Percentiles rank a stretch among this genome's conserved stretches.
phyloP scores from a whole-genome alignment of 208 protist species.

The Leishmania turanica region DNA sequence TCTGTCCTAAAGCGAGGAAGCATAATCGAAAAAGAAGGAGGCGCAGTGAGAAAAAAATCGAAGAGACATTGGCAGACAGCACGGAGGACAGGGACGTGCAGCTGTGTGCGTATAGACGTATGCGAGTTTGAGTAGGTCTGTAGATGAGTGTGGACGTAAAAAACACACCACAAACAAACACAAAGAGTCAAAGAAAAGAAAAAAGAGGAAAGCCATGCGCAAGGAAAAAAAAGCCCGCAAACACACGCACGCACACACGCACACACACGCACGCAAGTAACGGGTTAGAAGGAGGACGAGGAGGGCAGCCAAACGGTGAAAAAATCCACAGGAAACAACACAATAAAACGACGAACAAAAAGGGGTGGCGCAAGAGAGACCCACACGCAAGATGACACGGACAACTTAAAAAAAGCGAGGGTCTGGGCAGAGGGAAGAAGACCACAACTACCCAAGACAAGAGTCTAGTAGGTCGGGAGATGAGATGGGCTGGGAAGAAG shows the following conservation, averaged over 20 bases:
- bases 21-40: neutral
- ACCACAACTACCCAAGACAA: slow-evolving; percentile 2
- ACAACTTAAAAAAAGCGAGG: neutral
- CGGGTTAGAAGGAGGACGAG: neutral
- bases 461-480: neutral
- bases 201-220: neutral
- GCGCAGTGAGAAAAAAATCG: neutral
- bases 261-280: neutral
- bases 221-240: neutral
- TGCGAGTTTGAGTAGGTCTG: neutral
- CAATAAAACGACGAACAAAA: neutral
- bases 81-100: neutral
- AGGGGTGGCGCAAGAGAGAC: neutral
- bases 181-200: neutral
- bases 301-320: neutral
- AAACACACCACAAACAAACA: neutral
- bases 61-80: neutral
- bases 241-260: neutral
- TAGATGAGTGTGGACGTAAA: neutral
- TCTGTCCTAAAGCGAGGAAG: neutral
- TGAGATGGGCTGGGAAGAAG: neutral
- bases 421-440: neutral
- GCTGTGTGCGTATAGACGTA: neutral
- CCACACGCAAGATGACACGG: neutral
- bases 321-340: neutral